Conservation (phyloP, 2,329 filamentous ascomycete genomes). For the Cladophialophora yegresii region DNA sequence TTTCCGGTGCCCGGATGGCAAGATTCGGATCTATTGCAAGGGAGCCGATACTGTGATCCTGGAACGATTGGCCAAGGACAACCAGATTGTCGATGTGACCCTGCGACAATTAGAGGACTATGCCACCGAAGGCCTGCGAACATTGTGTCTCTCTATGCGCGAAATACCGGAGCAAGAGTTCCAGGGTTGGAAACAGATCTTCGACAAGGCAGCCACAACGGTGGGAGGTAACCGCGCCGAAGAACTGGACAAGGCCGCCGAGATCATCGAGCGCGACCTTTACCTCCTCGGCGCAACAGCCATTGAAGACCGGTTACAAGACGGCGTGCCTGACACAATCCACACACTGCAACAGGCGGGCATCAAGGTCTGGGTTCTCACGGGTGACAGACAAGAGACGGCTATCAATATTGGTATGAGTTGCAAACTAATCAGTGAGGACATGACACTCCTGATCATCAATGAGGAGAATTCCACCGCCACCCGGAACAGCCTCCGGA, state of each 20-base stretch:
- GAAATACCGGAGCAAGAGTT: constrained; percentile 90
- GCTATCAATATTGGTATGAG: constrained; percentile 99
- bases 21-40: constrained; percentile 91
- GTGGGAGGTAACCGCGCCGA: constrained; percentile 90
- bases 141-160: constrained; percentile 90
- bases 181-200: constrained; percentile 81
- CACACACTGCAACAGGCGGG: constrained; percentile 94
- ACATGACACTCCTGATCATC: constrained; percentile 96
- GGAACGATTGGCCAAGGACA: constrained; percentile 80
- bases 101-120: constrained; percentile 97
- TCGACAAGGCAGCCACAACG: constrained; percentile 83
- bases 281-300: constrained; percentile 91
- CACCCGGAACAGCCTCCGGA: constrained; percentile 84
- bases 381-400: constrained; percentile 95
- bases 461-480: constrained; percentile 82
- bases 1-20: constrained; percentile 93
- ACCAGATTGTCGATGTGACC: constrained; percentile 85
- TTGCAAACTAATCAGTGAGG: constrained; percentile 96
- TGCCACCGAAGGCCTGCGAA: constrained; percentile 91
- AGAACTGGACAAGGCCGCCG: constrained; percentile 93
- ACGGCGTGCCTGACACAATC: constrained; percentile 96
- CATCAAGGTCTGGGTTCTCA: constrained; percentile 98
- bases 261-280: constrained; percentile 91
- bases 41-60: constrained; percentile 97
- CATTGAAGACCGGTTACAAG: constrained; percentile 94